Conservation (phyloP, 2,329 filamentous ascomycete genomes). For the Alternaria postmessia region DNA sequence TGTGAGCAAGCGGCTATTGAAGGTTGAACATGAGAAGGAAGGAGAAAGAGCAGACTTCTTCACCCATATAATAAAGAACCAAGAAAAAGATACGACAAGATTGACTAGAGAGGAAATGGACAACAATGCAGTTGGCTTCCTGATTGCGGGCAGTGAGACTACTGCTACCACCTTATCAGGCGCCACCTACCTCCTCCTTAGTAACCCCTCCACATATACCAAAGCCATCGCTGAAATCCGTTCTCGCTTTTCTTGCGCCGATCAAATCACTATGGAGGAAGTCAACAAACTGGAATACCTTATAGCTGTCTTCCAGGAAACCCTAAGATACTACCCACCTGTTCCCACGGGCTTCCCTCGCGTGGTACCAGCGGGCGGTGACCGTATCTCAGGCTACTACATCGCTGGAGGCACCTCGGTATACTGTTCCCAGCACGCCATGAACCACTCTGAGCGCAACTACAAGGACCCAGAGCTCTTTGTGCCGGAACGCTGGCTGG, state of each 20-base stretch:
- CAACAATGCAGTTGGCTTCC: conserved; percentile 43
- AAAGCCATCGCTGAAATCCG: conserved; percentile 38
- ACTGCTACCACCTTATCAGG: conserved; percentile 57
- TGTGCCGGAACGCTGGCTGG: conserved; percentile 51
- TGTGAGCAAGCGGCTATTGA: conserved; percentile 27
- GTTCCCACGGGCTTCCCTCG: conserved; percentile 42
- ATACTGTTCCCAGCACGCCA: conserved; percentile 43
- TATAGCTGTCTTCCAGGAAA: conserved; percentile 40
- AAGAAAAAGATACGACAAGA: conserved; percentile 20
- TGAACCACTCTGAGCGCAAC: conserved; percentile 42
- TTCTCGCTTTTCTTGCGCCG: conserved; percentile 23
- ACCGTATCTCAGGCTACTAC: conserved; percentile 36
- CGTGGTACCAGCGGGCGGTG: conserved; percentile 33
- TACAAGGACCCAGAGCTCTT: conserved; percentile 36
- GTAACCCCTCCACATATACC: conserved; percentile 21
- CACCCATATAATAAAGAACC: conserved; percentile 32
- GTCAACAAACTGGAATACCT: conserved; percentile 40
- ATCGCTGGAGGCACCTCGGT: conserved; percentile 37
- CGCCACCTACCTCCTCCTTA: conserved; percentile 53
- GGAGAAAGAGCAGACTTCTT: conserved; percentile 38
- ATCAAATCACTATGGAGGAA: conserved; percentile 37
- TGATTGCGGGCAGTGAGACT: conserved; percentile 57
- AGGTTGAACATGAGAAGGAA: conserved; percentile 17
- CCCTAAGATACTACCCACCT: conserved; percentile 39
- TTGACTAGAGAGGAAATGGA: conserved; percentile 46